phyloP scores from a whole-genome alignment of 2,329 filamentous ascomycete genomes.

The Plenodomus biglobosus region DNA sequence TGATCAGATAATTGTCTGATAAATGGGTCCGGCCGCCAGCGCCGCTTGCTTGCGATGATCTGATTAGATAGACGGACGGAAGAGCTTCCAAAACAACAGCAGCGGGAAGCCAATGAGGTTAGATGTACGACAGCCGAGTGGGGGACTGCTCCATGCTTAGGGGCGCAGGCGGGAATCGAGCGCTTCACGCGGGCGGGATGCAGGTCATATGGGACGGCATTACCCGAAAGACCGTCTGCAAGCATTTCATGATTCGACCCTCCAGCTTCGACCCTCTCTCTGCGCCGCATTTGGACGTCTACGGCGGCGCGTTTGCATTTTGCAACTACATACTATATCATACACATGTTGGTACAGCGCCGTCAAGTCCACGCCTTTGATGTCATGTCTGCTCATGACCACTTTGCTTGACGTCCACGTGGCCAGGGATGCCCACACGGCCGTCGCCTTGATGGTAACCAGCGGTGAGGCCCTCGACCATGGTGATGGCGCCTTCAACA shows the following conservation, averaged over 20 bases:
- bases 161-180: conserved; percentile 1
- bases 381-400: conserved; percentile 4
- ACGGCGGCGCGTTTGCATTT: not conserved
- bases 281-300: not conserved
- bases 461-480: conserved; percentile 65
- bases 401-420: conserved; percentile 28
- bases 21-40: conserved; percentile 5
- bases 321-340: not conserved
- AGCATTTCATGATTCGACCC: no score
- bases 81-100: conserved; percentile 2
- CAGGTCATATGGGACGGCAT: conserved; percentile 5
- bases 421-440: conserved; percentile 35
- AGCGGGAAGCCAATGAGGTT: conserved; percentile 6
- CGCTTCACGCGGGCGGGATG: conserved; percentile 14
- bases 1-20: conserved; percentile 23
- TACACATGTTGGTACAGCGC: conserved; percentile 9
- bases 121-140: conserved; percentile 10
- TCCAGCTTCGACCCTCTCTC: no score
- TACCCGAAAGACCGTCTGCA: not conserved
- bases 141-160: conserved; percentile 4
- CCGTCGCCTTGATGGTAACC: conserved; percentile 25
- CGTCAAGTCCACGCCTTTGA: conserved; percentile 2
- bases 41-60: conserved; percentile 18
- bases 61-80: conserved; percentile 27
- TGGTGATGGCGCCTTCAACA: conserved; percentile 80